These are phyloP conservation scores for Raffaelea deltoideospora DNA, from an alignment of 2,329 filamentous ascomycete genomes.

Conservation along the genomic window DNA sequence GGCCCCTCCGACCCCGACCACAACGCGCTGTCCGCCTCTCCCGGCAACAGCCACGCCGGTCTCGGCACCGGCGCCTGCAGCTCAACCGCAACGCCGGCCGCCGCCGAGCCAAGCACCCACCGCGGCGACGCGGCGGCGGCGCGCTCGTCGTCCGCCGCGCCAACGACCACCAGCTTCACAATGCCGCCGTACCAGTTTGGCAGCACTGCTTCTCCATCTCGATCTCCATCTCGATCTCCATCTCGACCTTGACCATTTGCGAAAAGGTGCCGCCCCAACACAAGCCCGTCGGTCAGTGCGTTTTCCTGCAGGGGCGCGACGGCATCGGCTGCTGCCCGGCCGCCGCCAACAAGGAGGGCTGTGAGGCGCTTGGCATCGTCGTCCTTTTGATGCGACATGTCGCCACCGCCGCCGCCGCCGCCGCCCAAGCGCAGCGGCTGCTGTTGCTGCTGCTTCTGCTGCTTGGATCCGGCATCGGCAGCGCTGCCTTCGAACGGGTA, in stretches of 20 bases:
- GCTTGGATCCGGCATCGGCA: neutral
- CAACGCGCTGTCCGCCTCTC: constrained; percentile 10
- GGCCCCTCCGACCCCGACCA: constrained; percentile 21
- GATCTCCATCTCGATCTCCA: no score
- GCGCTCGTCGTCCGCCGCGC: neutral
- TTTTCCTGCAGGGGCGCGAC: constrained; percentile 50
- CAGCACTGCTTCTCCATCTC: constrained; percentile 24
- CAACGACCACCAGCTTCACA: constrained; percentile 50
- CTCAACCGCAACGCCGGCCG: constrained; percentile 58
- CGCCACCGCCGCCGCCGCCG: no score
- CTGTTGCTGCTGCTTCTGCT: constrained; percentile 22
- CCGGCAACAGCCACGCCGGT: constrained; percentile 35
- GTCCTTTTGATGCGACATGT: constrained; percentile 68
- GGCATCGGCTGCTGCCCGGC: constrained; percentile 57
- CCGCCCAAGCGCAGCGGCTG: constrained; percentile 70
- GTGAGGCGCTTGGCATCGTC: constrained; percentile 66
- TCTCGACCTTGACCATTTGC: no score
- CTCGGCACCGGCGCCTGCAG: constrained; percentile 59
- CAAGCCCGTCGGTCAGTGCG: constrained; percentile 71
- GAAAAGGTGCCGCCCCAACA: constrained; percentile 51
- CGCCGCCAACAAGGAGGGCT: no score
- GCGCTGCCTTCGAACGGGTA: constrained; percentile 55
- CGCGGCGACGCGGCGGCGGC: constrained; percentile 17
- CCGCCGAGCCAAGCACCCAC: constrained; percentile 62
- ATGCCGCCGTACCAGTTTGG: constrained; percentile 67